A percentile compares a stretch with the other conserved stretches of the same genome.
Conservation (phyloP, 371 early-diverging fungal species). For the Mucor ambiguus region DNA sequence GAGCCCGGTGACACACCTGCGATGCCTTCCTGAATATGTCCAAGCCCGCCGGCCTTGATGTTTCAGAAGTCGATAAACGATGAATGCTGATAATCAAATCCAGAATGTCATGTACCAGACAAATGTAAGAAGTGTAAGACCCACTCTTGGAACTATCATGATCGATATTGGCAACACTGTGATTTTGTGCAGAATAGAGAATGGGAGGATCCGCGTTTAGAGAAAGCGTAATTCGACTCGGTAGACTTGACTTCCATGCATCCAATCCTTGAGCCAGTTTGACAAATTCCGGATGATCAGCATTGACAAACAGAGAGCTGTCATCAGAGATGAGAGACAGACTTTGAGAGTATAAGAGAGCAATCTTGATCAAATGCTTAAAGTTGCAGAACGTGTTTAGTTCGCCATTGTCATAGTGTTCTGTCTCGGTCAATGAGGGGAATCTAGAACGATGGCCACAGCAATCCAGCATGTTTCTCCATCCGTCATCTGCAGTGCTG, state of each 20-base stretch:
- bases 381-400: constrained; percentile 20
- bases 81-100: constrained; percentile 16
- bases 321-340: constrained; percentile 17
- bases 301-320: constrained; percentile 4
- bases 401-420: constrained; percentile 24
- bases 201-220: constrained; percentile 1
- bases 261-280: constrained; percentile 8
- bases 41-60: not conserved
- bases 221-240: not conserved
- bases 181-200: not conserved
- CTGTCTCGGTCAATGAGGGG: constrained; percentile 23
- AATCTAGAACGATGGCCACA: not conserved
- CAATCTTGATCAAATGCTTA: constrained; percentile 15
- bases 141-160: constrained; percentile 3
- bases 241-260: constrained; percentile 13
- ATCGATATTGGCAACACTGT: not conserved
- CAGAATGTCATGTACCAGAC: constrained; percentile 19
- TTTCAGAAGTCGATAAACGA: not conserved
- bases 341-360: constrained; percentile 14
- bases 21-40: constrained; percentile 7
- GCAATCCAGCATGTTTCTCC: constrained; percentile 4
- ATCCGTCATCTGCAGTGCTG: constrained; percentile 22
- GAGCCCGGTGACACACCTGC: constrained; percentile 11
- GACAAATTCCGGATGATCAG: constrained; percentile 5
- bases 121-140: constrained; percentile 14